These are phyloP conservation scores for Coelastrella sp. DNA, from an alignment of 139 green algal genomes.

Conservation along the genomic window DNA sequence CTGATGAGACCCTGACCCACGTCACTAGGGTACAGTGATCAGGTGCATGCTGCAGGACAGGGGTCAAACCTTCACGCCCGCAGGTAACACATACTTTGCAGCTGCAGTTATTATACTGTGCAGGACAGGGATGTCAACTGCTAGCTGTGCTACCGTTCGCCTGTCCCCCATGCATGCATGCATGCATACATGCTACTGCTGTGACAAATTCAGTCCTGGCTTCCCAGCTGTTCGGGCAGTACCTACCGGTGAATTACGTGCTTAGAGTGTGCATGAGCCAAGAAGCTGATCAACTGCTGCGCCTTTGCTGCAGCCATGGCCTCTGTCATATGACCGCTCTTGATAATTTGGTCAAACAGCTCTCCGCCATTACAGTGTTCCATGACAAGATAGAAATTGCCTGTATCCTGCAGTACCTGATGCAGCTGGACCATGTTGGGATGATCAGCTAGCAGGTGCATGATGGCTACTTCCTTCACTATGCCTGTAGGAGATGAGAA, in stretches of 20 bases:
- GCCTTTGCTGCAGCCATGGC: slow-evolving; percentile 71
- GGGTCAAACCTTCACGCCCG: too few species aligned
- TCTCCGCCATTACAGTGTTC: slow-evolving; percentile 74
- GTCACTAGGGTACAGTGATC: too few species aligned
- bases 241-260: slow-evolving; percentile 66
- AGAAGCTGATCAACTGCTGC: slow-evolving; percentile 68
- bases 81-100: too few species aligned
- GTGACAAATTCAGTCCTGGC: too few species aligned
- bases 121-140: too few species aligned
- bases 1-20: too few species aligned
- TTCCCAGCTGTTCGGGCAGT: too few species aligned
- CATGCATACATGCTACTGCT: too few species aligned
- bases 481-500: background rate
- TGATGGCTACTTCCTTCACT: slow-evolving; percentile 51
- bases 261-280: slow-evolving; percentile 67
- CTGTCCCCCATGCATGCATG: too few species aligned
- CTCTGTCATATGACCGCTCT: slow-evolving; percentile 71
- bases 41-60: too few species aligned
- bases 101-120: too few species aligned
- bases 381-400: slow-evolving; percentile 61
- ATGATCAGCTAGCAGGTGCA: slow-evolving; percentile 46
- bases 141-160: too few species aligned
- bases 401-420: slow-evolving; percentile 48
- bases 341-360: slow-evolving; percentile 83
- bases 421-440: slow-evolving; percentile 49